Base-by-base conservation (phyloP, 2,329 filamentous ascomycete species). In the Cucurbitaria berberidis region DNA sequence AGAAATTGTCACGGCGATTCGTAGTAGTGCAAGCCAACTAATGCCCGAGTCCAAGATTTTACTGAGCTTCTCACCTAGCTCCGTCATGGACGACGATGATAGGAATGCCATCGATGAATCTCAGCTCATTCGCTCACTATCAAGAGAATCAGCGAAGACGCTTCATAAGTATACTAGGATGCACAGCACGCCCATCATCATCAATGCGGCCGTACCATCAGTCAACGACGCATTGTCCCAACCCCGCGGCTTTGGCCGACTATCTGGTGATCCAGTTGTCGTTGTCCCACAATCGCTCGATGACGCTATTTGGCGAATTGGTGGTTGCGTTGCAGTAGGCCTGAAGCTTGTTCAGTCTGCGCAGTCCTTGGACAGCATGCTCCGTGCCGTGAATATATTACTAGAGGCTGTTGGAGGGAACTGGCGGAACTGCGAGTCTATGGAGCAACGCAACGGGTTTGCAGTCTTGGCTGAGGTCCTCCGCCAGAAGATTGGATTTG, bases 361-460 rank as follows among this genome's bases (percentile, higher is more conserved):
- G 1, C 81, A 82, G 2, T 88, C 86, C 0, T 81, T 85, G 7
- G 86, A 92, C 43, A 87, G 87, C 39, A 86, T 93, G 24, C 78
- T 93, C 9, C 84, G 90, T 48, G 87, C 93, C 1, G 86, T 96
- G 2, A 87, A 96, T 66, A 89, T 96, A 66, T 81, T 96, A 22
- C 92, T 97, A 57, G 86, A 90, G 60, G 91, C 90, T 55, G 89
- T 97, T 44, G 89, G 90, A 61, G 89, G 90, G 59, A 98, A 90
- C 70, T 99, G 96, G 95, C 86, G 95, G 59, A 98, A 98, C 62
- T 98, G 95, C 63, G 96, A 99, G 73, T 93, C 95, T 22, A 97
- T 99, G 89, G 95, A 99, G 74, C 88, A 90, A 66, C 92, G 96
- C 54, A 95, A 96, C 63, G 96, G 93, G 0, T 99, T 97, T 70